These are phyloP conservation scores for Boletus patriciae DNA, from an alignment of 768 basidiomycete species.

Conservation along the genomic window DNA sequence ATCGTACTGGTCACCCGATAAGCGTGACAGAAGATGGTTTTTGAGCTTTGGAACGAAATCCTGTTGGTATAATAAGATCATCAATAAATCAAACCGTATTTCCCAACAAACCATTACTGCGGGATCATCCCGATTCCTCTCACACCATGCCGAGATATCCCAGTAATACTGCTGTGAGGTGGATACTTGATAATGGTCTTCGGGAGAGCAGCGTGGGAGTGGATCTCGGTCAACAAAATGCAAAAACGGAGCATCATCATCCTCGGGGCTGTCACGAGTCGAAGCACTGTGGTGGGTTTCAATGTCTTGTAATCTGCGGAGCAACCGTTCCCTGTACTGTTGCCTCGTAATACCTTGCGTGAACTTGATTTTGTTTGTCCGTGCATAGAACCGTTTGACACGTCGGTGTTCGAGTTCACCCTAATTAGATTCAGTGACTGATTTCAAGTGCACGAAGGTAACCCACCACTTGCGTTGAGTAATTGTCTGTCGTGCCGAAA, in stretches of 20 bases:
- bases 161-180: neutral
- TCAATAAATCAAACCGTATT: neutral
- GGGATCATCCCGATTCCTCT: neutral
- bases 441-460: no score
- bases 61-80: neutral
- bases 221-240: constrained; percentile 9
- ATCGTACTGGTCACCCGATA: constrained; percentile 3
- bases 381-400: constrained; percentile 39
- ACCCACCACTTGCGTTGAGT: constrained; percentile 38
- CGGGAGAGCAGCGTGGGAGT: neutral
- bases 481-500: constrained; percentile 30
- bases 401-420: constrained; percentile 37
- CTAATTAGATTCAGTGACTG: no score
- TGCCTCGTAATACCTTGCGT: constrained; percentile 31
- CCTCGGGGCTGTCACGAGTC: neutral
- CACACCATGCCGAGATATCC: neutral
- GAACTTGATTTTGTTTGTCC: constrained; percentile 37
- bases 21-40: neutral
- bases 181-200: constrained; percentile 26
- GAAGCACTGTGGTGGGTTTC: neutral
- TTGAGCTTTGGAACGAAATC: neutral
- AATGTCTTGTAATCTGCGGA: neutral
- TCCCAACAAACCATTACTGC: no score
- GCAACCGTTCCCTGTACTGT: constrained; percentile 14
- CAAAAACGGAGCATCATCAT: neutral